Conservation (phyloP, 1,284 basidiomycete species). For the Papiliotrema fonsecae region DNA sequence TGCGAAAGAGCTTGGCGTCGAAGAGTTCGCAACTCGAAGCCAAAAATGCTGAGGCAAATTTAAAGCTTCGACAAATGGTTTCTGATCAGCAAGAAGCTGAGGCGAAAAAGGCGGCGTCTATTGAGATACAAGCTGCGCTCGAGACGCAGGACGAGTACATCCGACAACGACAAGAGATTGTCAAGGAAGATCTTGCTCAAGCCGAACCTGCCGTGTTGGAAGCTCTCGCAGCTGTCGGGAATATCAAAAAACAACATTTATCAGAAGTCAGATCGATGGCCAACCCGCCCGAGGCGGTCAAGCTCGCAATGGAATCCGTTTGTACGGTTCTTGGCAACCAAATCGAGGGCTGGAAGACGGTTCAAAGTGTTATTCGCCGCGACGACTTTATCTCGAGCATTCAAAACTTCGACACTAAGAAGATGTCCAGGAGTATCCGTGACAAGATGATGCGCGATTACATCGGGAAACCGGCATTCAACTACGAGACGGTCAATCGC, state of each 20-base stretch:
- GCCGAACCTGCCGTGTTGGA: slow-evolving; percentile 96
- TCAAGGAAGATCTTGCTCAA: slow-evolving; percentile 93
- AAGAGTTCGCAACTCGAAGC: slow-evolving; percentile 89
- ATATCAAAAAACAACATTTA: slow-evolving; percentile 94
- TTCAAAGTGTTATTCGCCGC: slow-evolving; percentile 91
- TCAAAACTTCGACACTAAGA: slow-evolving; percentile 93
- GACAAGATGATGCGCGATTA: slow-evolving; percentile 93
- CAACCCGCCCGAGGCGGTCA: slow-evolving; percentile 96
- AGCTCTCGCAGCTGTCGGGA: slow-evolving; percentile 90
- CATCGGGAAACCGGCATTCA: slow-evolving; percentile 84
- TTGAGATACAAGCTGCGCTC: slow-evolving; percentile 89
- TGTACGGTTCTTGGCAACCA: slow-evolving; percentile 97
- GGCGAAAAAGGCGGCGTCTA: slow-evolving; percentile 93
- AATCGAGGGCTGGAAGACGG: slow-evolving; percentile 87
- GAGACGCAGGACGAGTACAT: slow-evolving; percentile 88
- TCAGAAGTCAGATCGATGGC: slow-evolving; percentile 98
- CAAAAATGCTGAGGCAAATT: slow-evolving; percentile 92
- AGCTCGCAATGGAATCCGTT: slow-evolving; percentile 97
- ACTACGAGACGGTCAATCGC: slow-evolving; percentile 91
- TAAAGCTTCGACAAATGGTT: slow-evolving; percentile 97
- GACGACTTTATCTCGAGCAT: slow-evolving; percentile 98
- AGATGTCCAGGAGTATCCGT: slow-evolving; percentile 84
- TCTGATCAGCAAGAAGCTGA: slow-evolving; percentile 98
- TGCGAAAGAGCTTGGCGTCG: slow-evolving; percentile 89
- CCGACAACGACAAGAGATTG: slow-evolving; percentile 76